Percentiles rank a stretch among this genome's conserved stretches.
phyloP scores from a whole-genome alignment of 306 rosid species.

The Vachellia pachyceras region DNA sequence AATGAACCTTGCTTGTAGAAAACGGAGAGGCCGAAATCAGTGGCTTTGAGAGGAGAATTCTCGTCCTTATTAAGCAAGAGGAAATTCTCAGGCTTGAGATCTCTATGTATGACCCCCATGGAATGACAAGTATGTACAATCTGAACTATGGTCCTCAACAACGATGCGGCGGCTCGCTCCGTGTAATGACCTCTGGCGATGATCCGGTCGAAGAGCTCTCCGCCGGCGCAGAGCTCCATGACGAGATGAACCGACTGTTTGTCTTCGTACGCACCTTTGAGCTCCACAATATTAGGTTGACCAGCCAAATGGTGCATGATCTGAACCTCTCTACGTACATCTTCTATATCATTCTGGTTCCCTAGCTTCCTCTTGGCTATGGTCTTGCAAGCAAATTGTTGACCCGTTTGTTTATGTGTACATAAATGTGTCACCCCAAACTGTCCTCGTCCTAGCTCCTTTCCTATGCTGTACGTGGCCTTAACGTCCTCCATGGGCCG shows the following conservation, averaged over 20 bases:
- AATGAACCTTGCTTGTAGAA: constrained; percentile 95
- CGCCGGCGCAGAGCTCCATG: constrained; percentile 96
- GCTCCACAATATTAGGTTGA: constrained; percentile 86
- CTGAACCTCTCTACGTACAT: constrained; percentile 92
- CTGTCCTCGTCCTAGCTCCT: constrained; percentile 94
- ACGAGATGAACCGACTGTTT: constrained; percentile 90
- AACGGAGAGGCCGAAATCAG: constrained; percentile 94
- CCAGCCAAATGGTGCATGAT: constrained; percentile 95
- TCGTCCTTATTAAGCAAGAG: constrained; percentile 80
- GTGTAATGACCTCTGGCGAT: constrained; percentile 96
- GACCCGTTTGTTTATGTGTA: constrained; percentile 73
- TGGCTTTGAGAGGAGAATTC: constrained; percentile 88
- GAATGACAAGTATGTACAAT: constrained; percentile 94
- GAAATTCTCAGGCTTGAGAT: constrained; percentile 98
- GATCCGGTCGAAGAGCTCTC: constrained; percentile 92
- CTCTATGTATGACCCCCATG: constrained; percentile 96
- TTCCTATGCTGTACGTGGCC: constrained; percentile 64
- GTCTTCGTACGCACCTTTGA: constrained; percentile 86
- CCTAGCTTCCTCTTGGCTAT: constrained; percentile 87
- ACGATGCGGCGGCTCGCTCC: constrained; percentile 86
- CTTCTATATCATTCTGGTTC: constrained; percentile 80
- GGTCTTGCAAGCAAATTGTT: constrained; percentile 87
- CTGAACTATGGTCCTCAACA: constrained; percentile 83
- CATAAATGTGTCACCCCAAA: constrained; percentile 89
- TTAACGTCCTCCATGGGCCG: constrained; percentile 88